phyloP scores from a whole-genome alignment of 148 eudicot genomes.

The Silene latifolia region DNA sequence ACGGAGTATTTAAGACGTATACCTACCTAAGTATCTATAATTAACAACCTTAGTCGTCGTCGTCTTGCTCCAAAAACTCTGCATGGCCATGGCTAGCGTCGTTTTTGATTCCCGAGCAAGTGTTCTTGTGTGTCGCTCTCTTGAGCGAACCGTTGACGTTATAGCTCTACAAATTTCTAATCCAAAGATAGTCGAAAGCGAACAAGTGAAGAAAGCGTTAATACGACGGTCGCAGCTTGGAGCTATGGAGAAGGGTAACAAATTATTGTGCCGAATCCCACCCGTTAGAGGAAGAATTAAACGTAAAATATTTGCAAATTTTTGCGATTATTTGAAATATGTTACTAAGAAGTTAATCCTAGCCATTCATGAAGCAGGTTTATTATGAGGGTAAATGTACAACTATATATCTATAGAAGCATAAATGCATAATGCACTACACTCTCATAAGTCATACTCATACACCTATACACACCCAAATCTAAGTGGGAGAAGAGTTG shows the following conservation, averaged over 20 bases:
- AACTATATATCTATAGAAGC: too few species aligned
- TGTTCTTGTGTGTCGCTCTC: background rate
- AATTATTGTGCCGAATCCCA: background rate
- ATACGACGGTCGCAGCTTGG: background rate
- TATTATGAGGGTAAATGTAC: background rate
- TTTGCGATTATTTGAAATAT: slow-evolving; percentile 11
- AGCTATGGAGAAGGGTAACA: background rate
- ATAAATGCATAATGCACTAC: too few species aligned
- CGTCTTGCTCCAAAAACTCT: background rate
- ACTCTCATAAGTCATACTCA: too few species aligned
- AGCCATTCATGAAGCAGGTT: slow-evolving; percentile 9
- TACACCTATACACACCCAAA: too few species aligned
- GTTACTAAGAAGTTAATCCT: background rate
- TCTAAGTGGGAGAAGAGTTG: too few species aligned
- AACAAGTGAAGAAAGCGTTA: background rate
- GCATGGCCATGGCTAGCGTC: slow-evolving; percentile 14
- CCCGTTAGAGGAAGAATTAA: slow-evolving; percentile 31
- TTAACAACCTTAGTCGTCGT: background rate
- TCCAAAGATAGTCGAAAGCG: background rate
- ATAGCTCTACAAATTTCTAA: slow-evolving; percentile 5
- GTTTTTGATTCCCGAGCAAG: slow-evolving; percentile 3
- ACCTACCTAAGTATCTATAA: too few species aligned
- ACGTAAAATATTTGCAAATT: slow-evolving; percentile 15
- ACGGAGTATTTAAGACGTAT: too few species aligned
- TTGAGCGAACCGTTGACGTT: background rate